Evolutionary conservation across 306 rosid genomes (phyloP).

Genomic region (Crataegus laevigata): DNA sequence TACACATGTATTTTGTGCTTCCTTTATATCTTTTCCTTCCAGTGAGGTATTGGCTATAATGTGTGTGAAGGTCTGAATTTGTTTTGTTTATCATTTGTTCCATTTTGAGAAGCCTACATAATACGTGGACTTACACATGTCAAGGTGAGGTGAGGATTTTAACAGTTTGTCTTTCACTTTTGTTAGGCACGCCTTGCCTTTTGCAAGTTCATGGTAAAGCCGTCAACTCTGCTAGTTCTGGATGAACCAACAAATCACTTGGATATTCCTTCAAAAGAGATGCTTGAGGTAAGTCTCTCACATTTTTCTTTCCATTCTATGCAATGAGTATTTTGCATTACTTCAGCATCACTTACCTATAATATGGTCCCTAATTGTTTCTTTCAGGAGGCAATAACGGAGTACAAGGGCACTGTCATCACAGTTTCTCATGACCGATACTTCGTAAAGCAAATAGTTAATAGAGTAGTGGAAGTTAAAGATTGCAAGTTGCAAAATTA

Average conservation of each 20-base stretch:
- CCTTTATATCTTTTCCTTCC: neutral
- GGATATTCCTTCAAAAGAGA: constrained; percentile 98
- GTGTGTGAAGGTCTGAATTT: neutral
- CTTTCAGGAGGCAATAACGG: constrained; percentile 78
- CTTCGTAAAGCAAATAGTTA: constrained; percentile 89
- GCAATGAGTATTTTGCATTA: neutral
- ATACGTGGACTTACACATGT: neutral
- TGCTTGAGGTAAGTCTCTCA: constrained; percentile 73
- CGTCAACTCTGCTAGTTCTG: constrained; percentile 77
- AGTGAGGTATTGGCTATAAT: constrained; percentile 8
- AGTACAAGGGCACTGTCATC: constrained; percentile 81
- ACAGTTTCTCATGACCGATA: constrained; percentile 94
- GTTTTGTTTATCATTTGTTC: neutral
- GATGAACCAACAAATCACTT: constrained; percentile 98
- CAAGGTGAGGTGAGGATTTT: neutral
- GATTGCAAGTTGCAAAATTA: constrained; percentile 73
- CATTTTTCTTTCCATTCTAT: constrained; percentile 3
- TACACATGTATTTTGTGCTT: neutral
- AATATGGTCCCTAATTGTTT: constrained; percentile 12
- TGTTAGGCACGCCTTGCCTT: constrained; percentile 90
- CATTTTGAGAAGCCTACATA: neutral
- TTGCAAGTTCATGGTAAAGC: constrained; percentile 96
- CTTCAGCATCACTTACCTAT: neutral
- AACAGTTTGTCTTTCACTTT: constrained; percentile 21
- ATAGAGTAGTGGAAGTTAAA: constrained; percentile 83